Evolutionary conservation across 176 grass and related monocot species (phyloP).

Genomic region (Carex parvula): DNA sequence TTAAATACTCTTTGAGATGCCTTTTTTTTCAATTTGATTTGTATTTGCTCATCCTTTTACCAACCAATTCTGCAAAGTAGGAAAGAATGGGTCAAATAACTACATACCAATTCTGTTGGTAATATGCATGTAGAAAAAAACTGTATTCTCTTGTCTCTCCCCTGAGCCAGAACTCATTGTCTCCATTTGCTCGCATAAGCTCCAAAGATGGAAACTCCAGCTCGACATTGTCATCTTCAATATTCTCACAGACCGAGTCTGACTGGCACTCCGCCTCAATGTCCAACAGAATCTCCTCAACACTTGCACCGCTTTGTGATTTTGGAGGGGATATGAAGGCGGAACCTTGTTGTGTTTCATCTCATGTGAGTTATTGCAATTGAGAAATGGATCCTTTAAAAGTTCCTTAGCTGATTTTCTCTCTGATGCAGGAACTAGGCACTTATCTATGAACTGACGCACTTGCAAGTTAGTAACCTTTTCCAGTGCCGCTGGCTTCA

Average conservation of each 20-base stretch:
- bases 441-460: slow-evolving; percentile 80
- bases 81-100: neutral
- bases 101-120: slow-evolving; percentile 46
- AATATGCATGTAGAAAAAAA: slow-evolving; percentile 63
- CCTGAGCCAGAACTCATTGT: slow-evolving; percentile 61
- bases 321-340: slow-evolving; percentile 25
- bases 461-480: slow-evolving; percentile 65
- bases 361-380: slow-evolving; percentile 30
- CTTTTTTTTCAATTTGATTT: neutral
- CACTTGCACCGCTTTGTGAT: slow-evolving; percentile 31
- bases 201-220: slow-evolving; percentile 42
- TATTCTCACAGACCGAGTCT: slow-evolving; percentile 25
- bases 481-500: slow-evolving; percentile 61
- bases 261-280: slow-evolving; percentile 49
- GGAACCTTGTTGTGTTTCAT: slow-evolving; percentile 23
- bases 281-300: slow-evolving; percentile 49
- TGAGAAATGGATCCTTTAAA: slow-evolving; percentile 77
- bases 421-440: slow-evolving; percentile 70
- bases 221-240: slow-evolving; percentile 23
- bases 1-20: neutral
- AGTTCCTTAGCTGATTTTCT: slow-evolving; percentile 77
- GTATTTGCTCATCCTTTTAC: neutral
- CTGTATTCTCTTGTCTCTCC: slow-evolving; percentile 56
- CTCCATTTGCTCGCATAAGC: slow-evolving; percentile 58
- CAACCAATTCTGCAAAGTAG: neutral